Evolutionary conservation across 2,329 filamentous ascomycete genomes (phyloP).

Genomic region (Fusarium musae): DNA sequence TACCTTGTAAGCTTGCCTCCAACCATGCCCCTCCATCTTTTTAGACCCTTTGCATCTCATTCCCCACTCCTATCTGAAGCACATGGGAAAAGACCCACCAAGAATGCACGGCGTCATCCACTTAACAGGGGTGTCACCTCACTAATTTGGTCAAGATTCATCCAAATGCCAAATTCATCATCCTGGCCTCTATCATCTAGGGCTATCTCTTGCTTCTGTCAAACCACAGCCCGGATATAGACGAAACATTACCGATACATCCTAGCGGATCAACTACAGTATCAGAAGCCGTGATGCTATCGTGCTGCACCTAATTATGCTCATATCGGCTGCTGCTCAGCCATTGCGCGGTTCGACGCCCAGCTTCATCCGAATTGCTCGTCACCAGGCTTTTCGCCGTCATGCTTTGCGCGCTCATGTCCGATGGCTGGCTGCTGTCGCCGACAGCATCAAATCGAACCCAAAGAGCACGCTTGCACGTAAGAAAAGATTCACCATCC

Average conservation of each 20-base stretch:
- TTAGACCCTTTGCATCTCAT: conserved; percentile 8
- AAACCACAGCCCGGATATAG: conserved; percentile 1
- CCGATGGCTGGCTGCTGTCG: conserved; percentile 58
- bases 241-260: conserved; percentile 16
- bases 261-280: conserved; percentile 12
- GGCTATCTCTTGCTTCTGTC: conserved; percentile 2
- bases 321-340: conserved; percentile 49
- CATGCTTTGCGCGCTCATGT: conserved; percentile 50
- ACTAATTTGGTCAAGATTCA: conserved; percentile 27
- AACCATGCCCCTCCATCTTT: conserved; percentile 20
- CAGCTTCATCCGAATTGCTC: conserved; percentile 64
- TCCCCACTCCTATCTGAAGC: conserved; percentile 19
- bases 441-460: conserved; percentile 37
- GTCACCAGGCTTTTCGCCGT: conserved; percentile 56
- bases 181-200: conserved; percentile 8
- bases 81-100: conserved; percentile 19
- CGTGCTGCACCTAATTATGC: conserved; percentile 43
- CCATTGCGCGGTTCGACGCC: conserved; percentile 55
- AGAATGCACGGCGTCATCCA: conserved; percentile 35
- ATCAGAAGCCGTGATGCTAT: conserved; percentile 41
- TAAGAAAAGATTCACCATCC: conserved; percentile 45
- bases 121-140: conserved; percentile 20
- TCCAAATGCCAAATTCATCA: conserved; percentile 37
- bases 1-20: background rate
- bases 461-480: conserved; percentile 52